These are phyloP conservation scores for Neurospora cerealis DNA, from an alignment of 495 filamentous ascomycete genomes.

Conservation along the genomic window DNA sequence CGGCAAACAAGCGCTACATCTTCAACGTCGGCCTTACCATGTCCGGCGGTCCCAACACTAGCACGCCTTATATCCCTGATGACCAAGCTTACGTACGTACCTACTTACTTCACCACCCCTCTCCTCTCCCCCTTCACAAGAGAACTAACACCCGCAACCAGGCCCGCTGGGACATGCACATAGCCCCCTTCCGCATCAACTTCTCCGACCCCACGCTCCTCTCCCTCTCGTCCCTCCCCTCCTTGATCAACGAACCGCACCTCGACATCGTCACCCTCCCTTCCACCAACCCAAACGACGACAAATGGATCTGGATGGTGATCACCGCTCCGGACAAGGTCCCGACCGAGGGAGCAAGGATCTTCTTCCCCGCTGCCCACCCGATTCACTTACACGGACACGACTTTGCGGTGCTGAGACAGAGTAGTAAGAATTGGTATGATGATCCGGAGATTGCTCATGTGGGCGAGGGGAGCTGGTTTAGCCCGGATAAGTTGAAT, in stretches of 20 bases:
- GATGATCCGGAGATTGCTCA: not conserved
- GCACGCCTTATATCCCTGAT: constrained; percentile 1
- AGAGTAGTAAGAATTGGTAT: constrained; percentile 6
- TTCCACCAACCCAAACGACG: not conserved
- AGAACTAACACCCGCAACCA: not conserved
- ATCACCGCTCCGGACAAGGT: constrained; percentile 6
- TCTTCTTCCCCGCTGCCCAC: constrained; percentile 16
- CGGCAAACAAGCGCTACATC: constrained; percentile 3
- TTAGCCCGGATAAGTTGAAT: not conserved
- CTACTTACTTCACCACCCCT: not conserved
- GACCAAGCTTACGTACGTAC: not conserved
- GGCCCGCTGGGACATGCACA: constrained; percentile 5
- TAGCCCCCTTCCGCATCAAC: constrained; percentile 20
- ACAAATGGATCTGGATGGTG: constrained; percentile 10
- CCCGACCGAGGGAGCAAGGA: not conserved
- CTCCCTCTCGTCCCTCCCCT: not conserved
- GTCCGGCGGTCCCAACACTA: constrained; percentile 5
- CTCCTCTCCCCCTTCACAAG: not conserved
- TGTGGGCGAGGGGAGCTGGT: not conserved
- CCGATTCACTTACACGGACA: constrained; percentile 49
- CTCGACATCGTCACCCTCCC: constrained; percentile 1
- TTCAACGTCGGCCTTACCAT: constrained; percentile 6
- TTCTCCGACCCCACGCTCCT: constrained; percentile 30
- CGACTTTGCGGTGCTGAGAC: constrained; percentile 44
- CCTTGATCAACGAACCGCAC: not conserved